phyloP scores from a whole-genome alignment of 2,329 filamentous ascomycete genomes.

The Dactylellina parvicollis region DNA sequence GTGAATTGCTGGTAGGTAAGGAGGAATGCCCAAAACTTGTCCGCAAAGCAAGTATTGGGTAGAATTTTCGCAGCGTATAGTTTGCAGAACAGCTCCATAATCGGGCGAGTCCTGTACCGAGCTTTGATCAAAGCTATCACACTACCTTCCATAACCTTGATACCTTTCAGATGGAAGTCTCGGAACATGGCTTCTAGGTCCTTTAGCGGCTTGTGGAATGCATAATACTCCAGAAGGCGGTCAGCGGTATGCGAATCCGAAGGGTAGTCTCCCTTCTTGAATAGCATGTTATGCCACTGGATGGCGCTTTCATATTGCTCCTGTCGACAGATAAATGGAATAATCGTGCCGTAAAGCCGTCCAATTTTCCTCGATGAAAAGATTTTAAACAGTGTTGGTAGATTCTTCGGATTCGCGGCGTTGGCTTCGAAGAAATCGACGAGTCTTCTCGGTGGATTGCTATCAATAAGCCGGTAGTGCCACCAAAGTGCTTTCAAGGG shows the following conservation, averaged over 20 bases:
- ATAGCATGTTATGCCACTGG: constrained; percentile 56
- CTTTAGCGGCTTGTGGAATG: constrained; percentile 52
- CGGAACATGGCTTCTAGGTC: constrained; percentile 54
- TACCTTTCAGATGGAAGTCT: constrained; percentile 40
- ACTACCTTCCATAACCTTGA: constrained; percentile 53
- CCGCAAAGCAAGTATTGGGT: constrained; percentile 53
- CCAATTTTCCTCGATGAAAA: constrained; percentile 32
- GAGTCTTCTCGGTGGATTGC: constrained; percentile 38
- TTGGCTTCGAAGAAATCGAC: constrained; percentile 49
- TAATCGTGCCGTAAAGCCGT: constrained; percentile 48
- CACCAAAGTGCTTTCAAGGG: constrained; percentile 43
- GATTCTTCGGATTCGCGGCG: constrained; percentile 12
- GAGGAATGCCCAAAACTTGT: constrained; percentile 56
- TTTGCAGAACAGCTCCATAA: constrained; percentile 54
- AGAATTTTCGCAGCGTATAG: constrained; percentile 36
- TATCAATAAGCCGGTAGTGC: constrained; percentile 55
- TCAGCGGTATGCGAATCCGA: constrained; percentile 53
- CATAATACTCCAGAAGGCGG: constrained; percentile 54
- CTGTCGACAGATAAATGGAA: constrained; percentile 54
- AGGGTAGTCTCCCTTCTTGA: constrained; percentile 55
- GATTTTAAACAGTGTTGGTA: constrained; percentile 24
- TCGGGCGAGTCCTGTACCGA: constrained; percentile 44
- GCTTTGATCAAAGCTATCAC: constrained; percentile 51
- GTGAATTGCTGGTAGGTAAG: constrained; percentile 49
- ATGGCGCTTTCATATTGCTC: constrained; percentile 50